These are phyloP conservation scores for Cladosporium cucumerinum DNA, from an alignment of 2,329 filamentous ascomycete species.

Conservation along the genomic window DNA sequence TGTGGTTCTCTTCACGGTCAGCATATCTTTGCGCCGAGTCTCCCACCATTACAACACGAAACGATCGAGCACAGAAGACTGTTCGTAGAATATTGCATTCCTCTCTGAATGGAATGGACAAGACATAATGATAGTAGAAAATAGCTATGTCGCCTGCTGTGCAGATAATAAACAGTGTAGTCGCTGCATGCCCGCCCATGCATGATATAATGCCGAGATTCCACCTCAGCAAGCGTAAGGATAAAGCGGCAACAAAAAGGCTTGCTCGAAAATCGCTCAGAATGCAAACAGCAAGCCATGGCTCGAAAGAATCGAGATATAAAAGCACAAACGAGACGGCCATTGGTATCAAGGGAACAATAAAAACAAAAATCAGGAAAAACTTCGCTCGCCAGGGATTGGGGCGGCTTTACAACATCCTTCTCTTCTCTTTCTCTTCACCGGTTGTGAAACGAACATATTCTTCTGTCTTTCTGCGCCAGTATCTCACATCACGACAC, in stretches of 20 bases:
- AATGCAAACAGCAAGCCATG: neutral
- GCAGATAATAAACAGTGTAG: neutral
- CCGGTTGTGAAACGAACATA: neutral
- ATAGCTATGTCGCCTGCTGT: neutral
- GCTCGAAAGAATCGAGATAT: neutral
- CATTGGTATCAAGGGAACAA: constrained; percentile 13
- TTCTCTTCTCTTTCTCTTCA: neutral
- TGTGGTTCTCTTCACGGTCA: neutral
- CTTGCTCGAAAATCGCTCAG: constrained; percentile 11
- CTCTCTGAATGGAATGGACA: neutral
- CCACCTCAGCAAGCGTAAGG: neutral
- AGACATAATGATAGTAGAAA: neutral
- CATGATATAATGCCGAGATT: neutral
- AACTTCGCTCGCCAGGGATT: neutral
- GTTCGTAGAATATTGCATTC: neutral
- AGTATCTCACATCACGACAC: constrained; percentile 65
- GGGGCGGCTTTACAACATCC: neutral
- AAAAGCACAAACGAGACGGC: constrained; percentile 10
- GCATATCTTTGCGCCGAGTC: neutral
- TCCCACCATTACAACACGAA: neutral
- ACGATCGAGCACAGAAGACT: neutral
- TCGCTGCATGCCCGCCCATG: constrained; percentile 4
- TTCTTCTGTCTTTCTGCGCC: neutral
- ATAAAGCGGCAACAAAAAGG: neutral
- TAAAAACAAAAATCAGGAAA: neutral